phyloP scores from a whole-genome alignment of 2,329 filamentous ascomycete genomes.

The Colletotrichum karsti region DNA sequence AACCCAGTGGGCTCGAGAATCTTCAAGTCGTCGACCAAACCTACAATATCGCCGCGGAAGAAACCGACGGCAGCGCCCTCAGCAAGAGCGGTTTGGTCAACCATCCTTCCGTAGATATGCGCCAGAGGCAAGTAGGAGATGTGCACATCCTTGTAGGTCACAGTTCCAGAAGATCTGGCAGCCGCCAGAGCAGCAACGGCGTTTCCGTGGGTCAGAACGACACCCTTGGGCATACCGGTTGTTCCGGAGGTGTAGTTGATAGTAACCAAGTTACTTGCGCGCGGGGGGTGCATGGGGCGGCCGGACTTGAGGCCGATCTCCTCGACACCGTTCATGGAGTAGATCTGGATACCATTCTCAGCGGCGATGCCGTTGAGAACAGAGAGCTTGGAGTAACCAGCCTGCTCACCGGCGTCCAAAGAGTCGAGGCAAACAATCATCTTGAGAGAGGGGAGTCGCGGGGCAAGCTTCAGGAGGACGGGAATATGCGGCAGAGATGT shows the following conservation, averaged over 20 bases:
- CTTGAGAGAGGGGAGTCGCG: slow-evolving; percentile 83
- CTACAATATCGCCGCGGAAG: slow-evolving; percentile 90
- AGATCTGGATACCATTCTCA: slow-evolving; percentile 79
- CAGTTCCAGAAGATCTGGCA: slow-evolving; percentile 63
- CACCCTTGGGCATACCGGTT: slow-evolving; percentile 84
- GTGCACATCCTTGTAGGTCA: slow-evolving; percentile 65
- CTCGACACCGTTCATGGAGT: slow-evolving; percentile 84
- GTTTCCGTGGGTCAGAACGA: slow-evolving; percentile 82
- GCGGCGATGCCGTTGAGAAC: slow-evolving; percentile 80
- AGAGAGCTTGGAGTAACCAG: slow-evolving; percentile 80
- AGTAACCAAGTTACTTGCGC: slow-evolving; percentile 80
- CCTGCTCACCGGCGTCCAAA: slow-evolving; percentile 79
- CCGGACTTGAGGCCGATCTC: slow-evolving; percentile 77
- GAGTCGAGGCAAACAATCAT: slow-evolving; percentile 88
- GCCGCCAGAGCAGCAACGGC: slow-evolving; percentile 77
- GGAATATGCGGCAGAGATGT: slow-evolving; percentile 85
- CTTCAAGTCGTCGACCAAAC: slow-evolving; percentile 92
- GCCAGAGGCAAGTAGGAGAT: slow-evolving; percentile 93
- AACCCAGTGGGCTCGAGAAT: slow-evolving; percentile 83
- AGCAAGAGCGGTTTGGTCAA: slow-evolving; percentile 79
- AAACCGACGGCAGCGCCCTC: slow-evolving; percentile 83
- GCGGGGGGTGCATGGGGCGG: slow-evolving; percentile 75
- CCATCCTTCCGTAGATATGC: slow-evolving; percentile 90
- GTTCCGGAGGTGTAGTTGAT: slow-evolving; percentile 93
- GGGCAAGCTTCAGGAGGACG: slow-evolving; percentile 79